phyloP scores from a whole-genome alignment of 345 rosid genomes.

The Eucalyptus pumila region DNA sequence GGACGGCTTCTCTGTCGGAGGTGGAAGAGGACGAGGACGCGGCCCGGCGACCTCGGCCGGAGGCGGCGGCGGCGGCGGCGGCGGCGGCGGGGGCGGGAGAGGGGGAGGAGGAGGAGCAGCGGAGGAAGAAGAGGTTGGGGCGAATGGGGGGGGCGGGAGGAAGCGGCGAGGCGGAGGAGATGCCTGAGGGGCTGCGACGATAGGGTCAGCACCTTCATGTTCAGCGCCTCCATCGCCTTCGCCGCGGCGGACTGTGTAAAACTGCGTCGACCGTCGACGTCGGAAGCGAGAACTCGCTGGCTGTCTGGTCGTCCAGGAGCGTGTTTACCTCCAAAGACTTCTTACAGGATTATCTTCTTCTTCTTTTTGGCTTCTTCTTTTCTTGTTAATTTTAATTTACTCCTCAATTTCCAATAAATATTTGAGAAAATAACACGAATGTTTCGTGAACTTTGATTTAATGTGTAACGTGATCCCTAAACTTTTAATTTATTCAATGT shows the following conservation, averaged over 20 bases:
- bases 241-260: neutral
- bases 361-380: neutral
- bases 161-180: constrained; percentile 26
- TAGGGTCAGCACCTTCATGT: constrained; percentile 32
- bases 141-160: constrained; percentile 1
- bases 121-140: constrained; percentile 6
- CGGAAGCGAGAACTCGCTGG: neutral
- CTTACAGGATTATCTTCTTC: neutral
- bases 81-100: constrained; percentile 10
- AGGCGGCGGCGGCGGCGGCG: constrained; percentile 2
- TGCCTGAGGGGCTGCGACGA: constrained; percentile 54
- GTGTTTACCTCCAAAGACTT: neutral
- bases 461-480: no score
- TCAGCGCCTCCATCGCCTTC: constrained; percentile 64
- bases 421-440: no score
- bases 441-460: rapidly evolving
- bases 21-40: constrained; percentile 39
- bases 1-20: constrained; percentile 89
- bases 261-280: neutral
- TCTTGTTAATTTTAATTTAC: neutral
- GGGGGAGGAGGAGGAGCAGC: constrained; percentile 20
- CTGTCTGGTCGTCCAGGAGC: neutral
- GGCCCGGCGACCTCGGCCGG: constrained; percentile 40
- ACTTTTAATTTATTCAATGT: no score
- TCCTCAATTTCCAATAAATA: neutral